These are phyloP conservation scores for Lasiodiplodia sp. DNA, from an alignment of 2,329 filamentous ascomycete species.

Conservation along the genomic window DNA sequence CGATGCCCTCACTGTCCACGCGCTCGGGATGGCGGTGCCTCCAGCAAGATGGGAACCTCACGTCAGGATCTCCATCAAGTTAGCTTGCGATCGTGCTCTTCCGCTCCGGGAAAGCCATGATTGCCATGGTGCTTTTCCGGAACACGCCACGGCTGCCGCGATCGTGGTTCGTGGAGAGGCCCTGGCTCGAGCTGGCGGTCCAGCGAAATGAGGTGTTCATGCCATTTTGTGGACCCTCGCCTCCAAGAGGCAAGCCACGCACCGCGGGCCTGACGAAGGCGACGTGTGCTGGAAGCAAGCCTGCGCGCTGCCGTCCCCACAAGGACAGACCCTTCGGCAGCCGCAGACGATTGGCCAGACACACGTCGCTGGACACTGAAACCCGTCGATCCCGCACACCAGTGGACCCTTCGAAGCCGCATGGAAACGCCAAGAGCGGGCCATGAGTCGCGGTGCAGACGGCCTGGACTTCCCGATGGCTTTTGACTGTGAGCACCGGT, in stretches of 20 bases:
- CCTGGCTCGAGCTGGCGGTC: conserved; percentile 26
- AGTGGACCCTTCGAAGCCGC: conserved; percentile 26
- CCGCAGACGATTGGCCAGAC: conserved; percentile 12
- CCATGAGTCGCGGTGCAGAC: conserved; percentile 24
- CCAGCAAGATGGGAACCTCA: conserved; percentile 19
- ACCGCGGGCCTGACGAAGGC: conserved; percentile 24
- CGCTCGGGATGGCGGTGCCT: conserved; percentile 24
- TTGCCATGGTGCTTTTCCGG: conserved; percentile 18
- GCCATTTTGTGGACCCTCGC: conserved; percentile 30
- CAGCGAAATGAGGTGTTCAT: conserved; percentile 30
- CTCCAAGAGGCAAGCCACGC: conserved; percentile 30
- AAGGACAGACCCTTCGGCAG: conserved; percentile 29
- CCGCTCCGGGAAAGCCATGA: conserved; percentile 27
- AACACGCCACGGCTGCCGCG: conserved; percentile 29
- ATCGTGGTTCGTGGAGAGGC: conserved; percentile 26
- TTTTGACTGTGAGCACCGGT: conserved; percentile 24
- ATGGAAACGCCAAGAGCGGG: conserved; percentile 25
- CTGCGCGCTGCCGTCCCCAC: conserved; percentile 28
- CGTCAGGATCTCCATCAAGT: conserved; percentile 19
- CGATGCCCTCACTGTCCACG: conserved; percentile 6
- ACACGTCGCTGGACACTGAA: conserved; percentile 20
- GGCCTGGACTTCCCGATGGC: conserved; percentile 23
- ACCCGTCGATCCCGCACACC: conserved; percentile 28
- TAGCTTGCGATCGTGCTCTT: conserved; percentile 27
- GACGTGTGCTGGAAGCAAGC: conserved; percentile 18